Conservation (phyloP, 73 alveolate genomes). For the Paramecium sexaurelia region DNA sequence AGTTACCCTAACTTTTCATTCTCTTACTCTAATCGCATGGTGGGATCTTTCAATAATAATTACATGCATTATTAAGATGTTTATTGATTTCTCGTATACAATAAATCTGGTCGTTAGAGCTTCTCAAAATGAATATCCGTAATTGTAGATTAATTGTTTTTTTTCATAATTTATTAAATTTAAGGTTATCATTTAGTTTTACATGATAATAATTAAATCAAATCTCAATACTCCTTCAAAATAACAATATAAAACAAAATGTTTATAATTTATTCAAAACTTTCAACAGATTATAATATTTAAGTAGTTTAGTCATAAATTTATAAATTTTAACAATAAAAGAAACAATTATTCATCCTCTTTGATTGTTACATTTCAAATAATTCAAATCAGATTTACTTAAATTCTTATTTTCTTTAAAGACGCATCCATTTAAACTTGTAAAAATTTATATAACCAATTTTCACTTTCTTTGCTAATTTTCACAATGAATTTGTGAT, state of each 20-base stretch:
- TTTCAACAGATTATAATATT: too few relatives aligned
- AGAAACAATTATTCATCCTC: too few relatives aligned
- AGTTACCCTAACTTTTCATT: background rate
- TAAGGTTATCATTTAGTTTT: background rate
- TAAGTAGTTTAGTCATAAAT: too few relatives aligned
- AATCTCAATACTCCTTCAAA: background rate
- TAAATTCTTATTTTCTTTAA: too few relatives aligned
- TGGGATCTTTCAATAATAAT: background rate
- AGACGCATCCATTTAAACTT: background rate
- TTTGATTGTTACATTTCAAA: too few relatives aligned
- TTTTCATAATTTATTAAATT: background rate
- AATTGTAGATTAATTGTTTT: background rate
- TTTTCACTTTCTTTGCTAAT: background rate
- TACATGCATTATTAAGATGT: background rate
- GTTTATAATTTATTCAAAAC: too few relatives aligned
- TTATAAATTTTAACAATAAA: too few relatives aligned
- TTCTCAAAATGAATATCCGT: conserved; percentile 8
- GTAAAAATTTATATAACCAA: background rate
- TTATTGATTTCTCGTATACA: background rate
- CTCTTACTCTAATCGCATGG: background rate
- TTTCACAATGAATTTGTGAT: background rate
- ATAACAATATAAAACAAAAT: background rate
- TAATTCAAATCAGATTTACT: too few relatives aligned
- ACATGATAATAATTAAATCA: background rate
- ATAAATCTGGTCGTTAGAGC: background rate